Conservation (phyloP, 305 asterid genomes). For the Plantago lanceolata region DNA sequence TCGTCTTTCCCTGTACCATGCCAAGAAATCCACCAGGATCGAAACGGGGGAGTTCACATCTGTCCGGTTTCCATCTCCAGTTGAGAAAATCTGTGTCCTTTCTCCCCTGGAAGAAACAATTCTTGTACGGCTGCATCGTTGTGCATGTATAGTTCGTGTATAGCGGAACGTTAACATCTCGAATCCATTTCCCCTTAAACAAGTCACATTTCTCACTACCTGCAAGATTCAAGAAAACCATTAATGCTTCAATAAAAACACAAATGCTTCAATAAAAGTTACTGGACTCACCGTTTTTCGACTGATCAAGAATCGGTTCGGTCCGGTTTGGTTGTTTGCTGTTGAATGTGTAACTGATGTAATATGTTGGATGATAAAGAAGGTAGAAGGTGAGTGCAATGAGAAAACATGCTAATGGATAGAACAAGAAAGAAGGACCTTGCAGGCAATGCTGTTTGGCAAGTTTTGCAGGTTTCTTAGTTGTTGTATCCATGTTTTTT, state of each 20-base stretch:
- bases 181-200: constrained; percentile 58
- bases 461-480: constrained; percentile 20
- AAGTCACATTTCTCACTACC: constrained; percentile 38
- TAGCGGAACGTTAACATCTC: constrained; percentile 26
- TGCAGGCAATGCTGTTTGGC: constrained; percentile 14
- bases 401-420: constrained; percentile 23
- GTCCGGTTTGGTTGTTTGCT: constrained; percentile 11
- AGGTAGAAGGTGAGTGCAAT: constrained; percentile 33
- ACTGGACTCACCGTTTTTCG: constrained; percentile 9
- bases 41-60: constrained; percentile 52
- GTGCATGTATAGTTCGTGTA: constrained; percentile 60
- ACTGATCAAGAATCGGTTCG: constrained; percentile 1
- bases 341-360: constrained; percentile 19
- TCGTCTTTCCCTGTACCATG: constrained; percentile 44
- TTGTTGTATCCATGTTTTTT: constrained; percentile 1
- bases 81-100: constrained; percentile 44
- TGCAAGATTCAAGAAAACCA: too few relatives aligned
- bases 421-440: constrained; percentile 29
- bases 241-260: not conserved
- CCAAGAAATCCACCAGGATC: constrained; percentile 35
- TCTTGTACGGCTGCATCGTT: constrained; percentile 42
- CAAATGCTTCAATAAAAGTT: not conserved
- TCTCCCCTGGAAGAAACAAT: constrained; percentile 64
- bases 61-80: constrained; percentile 78
- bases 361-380: constrained; percentile 17